phyloP scores from a whole-genome alignment of 345 rosid genomes.

The Hirschfeldia incana region DNA sequence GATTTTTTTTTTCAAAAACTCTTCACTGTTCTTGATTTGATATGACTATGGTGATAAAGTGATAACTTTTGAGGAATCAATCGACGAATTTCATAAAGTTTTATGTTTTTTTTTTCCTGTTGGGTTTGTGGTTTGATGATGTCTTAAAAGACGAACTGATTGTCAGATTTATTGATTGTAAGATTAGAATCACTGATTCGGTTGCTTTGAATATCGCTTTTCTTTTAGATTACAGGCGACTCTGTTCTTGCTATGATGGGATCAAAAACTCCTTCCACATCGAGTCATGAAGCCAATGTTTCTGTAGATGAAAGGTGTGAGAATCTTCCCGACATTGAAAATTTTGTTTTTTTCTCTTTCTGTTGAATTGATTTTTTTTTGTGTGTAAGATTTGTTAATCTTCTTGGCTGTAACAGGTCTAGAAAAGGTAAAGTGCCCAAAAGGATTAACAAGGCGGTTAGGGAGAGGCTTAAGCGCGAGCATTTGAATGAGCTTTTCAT shows the following conservation, averaged over 20 bases:
- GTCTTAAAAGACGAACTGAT: neutral
- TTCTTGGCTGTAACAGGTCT: conserved; percentile 46
- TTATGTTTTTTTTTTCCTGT: neutral
- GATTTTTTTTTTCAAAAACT: neutral
- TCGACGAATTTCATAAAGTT: neutral
- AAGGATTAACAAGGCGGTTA: conserved; percentile 79
- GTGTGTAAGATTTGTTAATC: neutral
- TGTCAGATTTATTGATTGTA: neutral
- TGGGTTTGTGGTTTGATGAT: neutral
- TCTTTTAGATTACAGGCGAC: conserved; percentile 13
- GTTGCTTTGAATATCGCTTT: neutral
- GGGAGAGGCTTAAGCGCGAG: conserved; percentile 95
- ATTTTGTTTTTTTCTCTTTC: neutral
- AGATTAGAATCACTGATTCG: neutral
- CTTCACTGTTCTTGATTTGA: conserved; percentile 28
- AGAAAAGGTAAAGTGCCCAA: conserved; percentile 67
- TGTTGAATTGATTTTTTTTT: neutral
- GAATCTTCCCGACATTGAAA: neutral
- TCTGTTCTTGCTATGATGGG: conserved; percentile 38
- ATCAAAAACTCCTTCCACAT: conserved; percentile 46
- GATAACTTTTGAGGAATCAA: neutral
- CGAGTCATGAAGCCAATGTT: conserved; percentile 40
- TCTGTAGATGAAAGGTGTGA: conserved; percentile 24
- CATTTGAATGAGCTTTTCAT: conserved; percentile 87
- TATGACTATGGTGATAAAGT: conserved; percentile 1